These are phyloP conservation scores for Mycena amicta DNA, from an alignment of 768 basidiomycete species.

Conservation along the genomic window DNA sequence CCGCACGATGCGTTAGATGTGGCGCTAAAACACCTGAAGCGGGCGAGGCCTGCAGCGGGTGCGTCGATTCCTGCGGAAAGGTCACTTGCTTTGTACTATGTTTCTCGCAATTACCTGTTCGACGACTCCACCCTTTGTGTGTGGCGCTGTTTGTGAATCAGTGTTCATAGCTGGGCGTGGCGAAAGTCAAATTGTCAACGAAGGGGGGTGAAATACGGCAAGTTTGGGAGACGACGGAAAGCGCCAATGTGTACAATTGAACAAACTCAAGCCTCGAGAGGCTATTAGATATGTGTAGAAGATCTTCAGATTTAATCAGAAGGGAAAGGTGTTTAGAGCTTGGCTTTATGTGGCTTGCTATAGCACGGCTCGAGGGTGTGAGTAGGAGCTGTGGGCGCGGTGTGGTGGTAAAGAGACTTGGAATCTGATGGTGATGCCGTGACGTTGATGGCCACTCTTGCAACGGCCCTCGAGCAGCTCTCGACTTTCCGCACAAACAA, in stretches of 20 bases:
- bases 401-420: neutral
- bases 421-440: neutral
- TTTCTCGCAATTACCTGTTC: no score
- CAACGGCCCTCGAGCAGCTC: conserved; percentile 52
- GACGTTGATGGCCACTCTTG: conserved; percentile 39
- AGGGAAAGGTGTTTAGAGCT: neutral
- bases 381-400: neutral
- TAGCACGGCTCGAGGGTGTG: no score
- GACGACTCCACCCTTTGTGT: neutral
- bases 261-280: no score
- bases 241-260: no score
- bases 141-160: neutral
- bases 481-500: conserved; percentile 57
- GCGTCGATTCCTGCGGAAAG: no score
- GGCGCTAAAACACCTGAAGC: no score
- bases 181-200: neutral
- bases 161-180: neutral
- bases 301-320: no score
- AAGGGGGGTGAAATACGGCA: neutral
- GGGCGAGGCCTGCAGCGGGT: no score
- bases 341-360: neutral
- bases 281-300: no score
- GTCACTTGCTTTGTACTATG: no score
- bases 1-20: no score
- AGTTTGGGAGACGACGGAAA: neutral